phyloP scores from a whole-genome alignment of 306 rosid genomes.

The Acacia melanoxylon region DNA sequence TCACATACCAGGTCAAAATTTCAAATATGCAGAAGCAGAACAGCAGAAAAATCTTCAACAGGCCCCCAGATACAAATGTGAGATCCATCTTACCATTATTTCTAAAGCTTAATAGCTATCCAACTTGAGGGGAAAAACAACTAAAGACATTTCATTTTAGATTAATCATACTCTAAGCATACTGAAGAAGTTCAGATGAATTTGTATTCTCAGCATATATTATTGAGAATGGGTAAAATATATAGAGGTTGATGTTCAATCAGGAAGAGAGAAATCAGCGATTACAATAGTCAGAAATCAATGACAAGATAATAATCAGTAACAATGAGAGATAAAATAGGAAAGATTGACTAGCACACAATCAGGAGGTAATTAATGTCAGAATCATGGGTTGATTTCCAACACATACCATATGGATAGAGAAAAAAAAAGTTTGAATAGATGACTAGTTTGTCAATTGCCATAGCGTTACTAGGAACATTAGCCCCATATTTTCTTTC shows the following conservation, averaged over 20 bases:
- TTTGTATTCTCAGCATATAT: no score
- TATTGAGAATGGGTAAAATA: no score
- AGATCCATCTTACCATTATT: neutral
- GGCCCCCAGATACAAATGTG: neutral
- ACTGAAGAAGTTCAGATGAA: no score
- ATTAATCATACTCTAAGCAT: neutral
- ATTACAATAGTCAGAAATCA: no score
- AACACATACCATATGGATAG: neutral
- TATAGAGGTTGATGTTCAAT: no score
- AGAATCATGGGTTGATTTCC: no score
- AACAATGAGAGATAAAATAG: no score
- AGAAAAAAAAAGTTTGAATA: neutral
- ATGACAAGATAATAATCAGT: no score
- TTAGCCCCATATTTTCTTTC: neutral
- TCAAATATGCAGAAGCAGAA: neutral
- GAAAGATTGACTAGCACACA: no score
- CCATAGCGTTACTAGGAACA: neutral
- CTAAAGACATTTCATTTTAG: neutral
- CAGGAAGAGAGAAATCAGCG: no score
- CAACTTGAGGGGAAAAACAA: neutral
- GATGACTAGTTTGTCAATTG: neutral
- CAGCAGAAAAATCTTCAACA: neutral
- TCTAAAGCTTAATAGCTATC: neutral
- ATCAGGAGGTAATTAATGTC: no score
- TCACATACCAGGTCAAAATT: neutral